Conservation (phyloP, 768 basidiomycete species). For the Termitomyces titanicus region DNA sequence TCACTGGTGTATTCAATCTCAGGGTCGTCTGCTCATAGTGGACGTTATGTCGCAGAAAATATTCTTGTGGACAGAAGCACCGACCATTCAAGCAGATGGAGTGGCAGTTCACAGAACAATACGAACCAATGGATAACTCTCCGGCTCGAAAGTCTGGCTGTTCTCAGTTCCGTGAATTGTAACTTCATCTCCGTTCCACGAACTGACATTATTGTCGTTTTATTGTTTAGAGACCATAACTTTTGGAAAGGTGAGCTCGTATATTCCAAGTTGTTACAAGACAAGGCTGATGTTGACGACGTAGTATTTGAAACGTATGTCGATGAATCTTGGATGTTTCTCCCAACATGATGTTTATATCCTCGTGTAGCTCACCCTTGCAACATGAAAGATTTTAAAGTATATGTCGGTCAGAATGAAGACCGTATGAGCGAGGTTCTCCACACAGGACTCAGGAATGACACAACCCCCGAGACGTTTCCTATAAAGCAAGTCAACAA, state of each 20-base stretch:
- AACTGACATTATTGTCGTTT: slow-evolving; percentile 1
- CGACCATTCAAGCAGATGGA: slow-evolving; percentile 75
- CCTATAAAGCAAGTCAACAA: slow-evolving; percentile 51
- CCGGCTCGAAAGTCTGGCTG: slow-evolving; percentile 51
- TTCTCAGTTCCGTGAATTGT: slow-evolving; percentile 57
- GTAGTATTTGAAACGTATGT: slow-evolving; percentile 42
- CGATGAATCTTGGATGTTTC: not conserved
- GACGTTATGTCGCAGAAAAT: slow-evolving; percentile 64
- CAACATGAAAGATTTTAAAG: slow-evolving; percentile 80
- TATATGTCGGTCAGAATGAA: slow-evolving; percentile 60
- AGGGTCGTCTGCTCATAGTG: slow-evolving; percentile 68
- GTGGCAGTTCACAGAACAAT: slow-evolving; percentile 57
- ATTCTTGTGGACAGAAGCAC: slow-evolving; percentile 60
- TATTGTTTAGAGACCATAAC: slow-evolving; percentile 56
- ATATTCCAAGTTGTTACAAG: not conserved
- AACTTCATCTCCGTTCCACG: not conserved
- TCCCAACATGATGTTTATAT: slow-evolving; percentile 6
- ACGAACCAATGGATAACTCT: slow-evolving; percentile 71
- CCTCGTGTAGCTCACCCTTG: slow-evolving; percentile 67
- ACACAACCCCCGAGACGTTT: slow-evolving; percentile 61
- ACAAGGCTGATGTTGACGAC: slow-evolving; percentile 1
- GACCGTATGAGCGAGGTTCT: slow-evolving; percentile 70
- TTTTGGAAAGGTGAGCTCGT: slow-evolving; percentile 68
- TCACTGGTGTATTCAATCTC: slow-evolving; percentile 48
- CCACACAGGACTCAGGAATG: slow-evolving; percentile 62